Conservation (phyloP, 495 filamentous ascomycete genomes). For the Platismatia glauca region DNA sequence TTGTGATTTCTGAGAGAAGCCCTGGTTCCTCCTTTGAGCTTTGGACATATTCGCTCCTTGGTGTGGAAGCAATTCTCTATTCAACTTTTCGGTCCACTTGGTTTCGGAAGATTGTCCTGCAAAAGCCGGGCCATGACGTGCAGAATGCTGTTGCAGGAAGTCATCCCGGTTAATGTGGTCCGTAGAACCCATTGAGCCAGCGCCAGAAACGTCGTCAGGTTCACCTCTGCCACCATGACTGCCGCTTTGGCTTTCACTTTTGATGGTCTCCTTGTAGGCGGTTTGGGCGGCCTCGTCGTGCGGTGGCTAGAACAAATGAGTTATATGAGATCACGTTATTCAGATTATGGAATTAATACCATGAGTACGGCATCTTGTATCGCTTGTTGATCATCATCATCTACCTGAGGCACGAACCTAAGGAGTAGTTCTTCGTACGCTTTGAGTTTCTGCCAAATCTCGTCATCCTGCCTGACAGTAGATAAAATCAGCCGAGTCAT, state of each 20-base stretch:
- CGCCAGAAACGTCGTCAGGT: constrained; percentile 28
- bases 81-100: constrained; percentile 46
- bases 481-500: neutral
- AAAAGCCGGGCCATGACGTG: constrained; percentile 41
- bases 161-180: constrained; percentile 39
- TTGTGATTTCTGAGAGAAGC: constrained; percentile 21
- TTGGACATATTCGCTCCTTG: neutral
- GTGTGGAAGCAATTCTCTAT: constrained; percentile 23
- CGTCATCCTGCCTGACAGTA: constrained; percentile 36
- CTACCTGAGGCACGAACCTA: constrained; percentile 24
- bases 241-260: constrained; percentile 9
- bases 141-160: constrained; percentile 26
- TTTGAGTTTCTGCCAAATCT: constrained; percentile 41
- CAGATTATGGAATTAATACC: constrained; percentile 13
- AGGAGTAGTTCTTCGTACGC: constrained; percentile 35
- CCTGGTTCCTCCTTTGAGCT: neutral
- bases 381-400: constrained; percentile 28
- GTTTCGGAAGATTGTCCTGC: constrained; percentile 54
- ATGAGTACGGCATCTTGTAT: constrained; percentile 26
- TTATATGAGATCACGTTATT: constrained; percentile 3
- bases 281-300: neutral
- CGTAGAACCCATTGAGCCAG: constrained; percentile 40
- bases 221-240: constrained; percentile 20
- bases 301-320: constrained; percentile 2
- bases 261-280: neutral